These are phyloP conservation scores for Paramecium tetraurelia DNA, from an alignment of 73 alveolate species.

Conservation along the genomic window DNA sequence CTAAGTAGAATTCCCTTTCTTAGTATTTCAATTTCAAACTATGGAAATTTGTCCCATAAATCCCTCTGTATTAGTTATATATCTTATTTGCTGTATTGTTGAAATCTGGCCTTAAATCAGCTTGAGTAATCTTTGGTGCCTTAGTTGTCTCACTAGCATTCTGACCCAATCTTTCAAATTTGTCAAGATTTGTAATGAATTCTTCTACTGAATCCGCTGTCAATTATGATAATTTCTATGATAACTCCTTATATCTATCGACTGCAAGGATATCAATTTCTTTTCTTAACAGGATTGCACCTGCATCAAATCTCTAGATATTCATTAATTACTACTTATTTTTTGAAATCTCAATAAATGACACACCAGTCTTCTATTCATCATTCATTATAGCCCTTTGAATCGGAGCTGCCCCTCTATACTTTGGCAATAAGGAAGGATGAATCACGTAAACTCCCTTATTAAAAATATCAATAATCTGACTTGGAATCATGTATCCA, in stretches of 20 bases:
- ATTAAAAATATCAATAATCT: constrained; percentile 27
- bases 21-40: constrained; percentile 17
- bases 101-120: not conserved
- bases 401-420: constrained; percentile 88
- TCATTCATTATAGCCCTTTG: constrained; percentile 70
- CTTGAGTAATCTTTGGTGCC: constrained; percentile 32
- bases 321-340: constrained; percentile 8
- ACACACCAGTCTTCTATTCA: constrained; percentile 79
- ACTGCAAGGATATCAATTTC: not conserved
- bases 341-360: constrained; percentile 73
- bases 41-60: constrained; percentile 39
- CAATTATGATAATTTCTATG: constrained; percentile 5
- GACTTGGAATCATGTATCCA: constrained; percentile 52
- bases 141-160: not conserved
- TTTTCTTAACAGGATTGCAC: constrained; percentile 63
- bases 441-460: constrained; percentile 71
- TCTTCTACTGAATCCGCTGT: constrained; percentile 58
- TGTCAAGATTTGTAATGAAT: not conserved
- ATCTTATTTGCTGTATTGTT: not conserved
- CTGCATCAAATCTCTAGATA: constrained; percentile 76
- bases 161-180: not conserved
- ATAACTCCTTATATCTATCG: constrained; percentile 27
- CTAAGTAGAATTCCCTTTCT: not conserved
- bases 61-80: not conserved
- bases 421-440: constrained; percentile 85